A percentile compares a stretch with the other conserved stretches of the same genome.
phyloP scores from a whole-genome alignment of 2,329 filamentous ascomycete species.

The Paecilomyces niveus region DNA sequence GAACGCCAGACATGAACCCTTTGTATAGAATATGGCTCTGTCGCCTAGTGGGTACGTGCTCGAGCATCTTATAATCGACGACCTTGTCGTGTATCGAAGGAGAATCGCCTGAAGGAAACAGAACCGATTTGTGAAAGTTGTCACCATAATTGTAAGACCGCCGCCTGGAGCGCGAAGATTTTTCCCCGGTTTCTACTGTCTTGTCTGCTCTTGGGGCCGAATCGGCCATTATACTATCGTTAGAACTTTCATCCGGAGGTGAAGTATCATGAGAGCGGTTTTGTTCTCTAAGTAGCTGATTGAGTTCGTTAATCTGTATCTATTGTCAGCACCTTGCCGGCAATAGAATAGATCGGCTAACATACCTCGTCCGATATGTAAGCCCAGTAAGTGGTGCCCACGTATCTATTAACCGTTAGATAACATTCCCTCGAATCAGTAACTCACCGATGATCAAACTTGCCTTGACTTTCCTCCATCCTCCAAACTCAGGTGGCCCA shows the following conservation, averaged over 20 bases:
- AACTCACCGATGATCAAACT: slow-evolving; percentile 1
- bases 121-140: slow-evolving; percentile 29
- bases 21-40: slow-evolving; percentile 42
- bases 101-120: slow-evolving; percentile 31
- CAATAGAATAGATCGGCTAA: background rate
- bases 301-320: slow-evolving; percentile 36
- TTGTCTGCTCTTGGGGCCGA: slow-evolving; percentile 7
- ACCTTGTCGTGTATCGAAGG: slow-evolving; percentile 23
- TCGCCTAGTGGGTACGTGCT: slow-evolving; percentile 34
- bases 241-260: slow-evolving; percentile 12
- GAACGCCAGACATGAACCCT: slow-evolving; percentile 40
- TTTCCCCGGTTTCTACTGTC: slow-evolving; percentile 16
- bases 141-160: slow-evolving; percentile 14
- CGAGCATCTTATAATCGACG: slow-evolving; percentile 34
- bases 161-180: slow-evolving; percentile 3
- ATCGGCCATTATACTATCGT: slow-evolving; percentile 16
- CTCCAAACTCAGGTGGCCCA: slow-evolving; percentile 37
- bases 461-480: slow-evolving; percentile 34
- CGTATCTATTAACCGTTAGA: slow-evolving; percentile 27
- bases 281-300: slow-evolving; percentile 36
- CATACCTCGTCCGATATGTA: slow-evolving; percentile 38
- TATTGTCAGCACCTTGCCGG: slow-evolving; percentile 7
- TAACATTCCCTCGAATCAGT: background rate
- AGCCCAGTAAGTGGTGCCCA: slow-evolving; percentile 40
- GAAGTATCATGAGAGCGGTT: slow-evolving; percentile 26